Conservation (phyloP, 805 yeast genomes). For the Debaryomyces maramus region DNA sequence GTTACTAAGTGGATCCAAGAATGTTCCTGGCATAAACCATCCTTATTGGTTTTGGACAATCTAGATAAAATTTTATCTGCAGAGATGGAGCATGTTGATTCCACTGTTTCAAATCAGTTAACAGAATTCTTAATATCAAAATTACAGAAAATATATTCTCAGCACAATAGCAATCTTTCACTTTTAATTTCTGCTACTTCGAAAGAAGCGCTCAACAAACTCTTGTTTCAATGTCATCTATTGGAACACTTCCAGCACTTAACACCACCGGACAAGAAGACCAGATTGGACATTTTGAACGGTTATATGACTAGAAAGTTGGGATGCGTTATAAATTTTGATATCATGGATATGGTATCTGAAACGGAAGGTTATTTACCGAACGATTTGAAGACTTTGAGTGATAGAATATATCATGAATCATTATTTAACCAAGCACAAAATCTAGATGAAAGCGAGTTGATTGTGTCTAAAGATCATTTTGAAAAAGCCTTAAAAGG, state of each 20-base stretch:
- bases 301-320: slow-evolving; percentile 34
- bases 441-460: slow-evolving; percentile 11
- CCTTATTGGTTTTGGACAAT: slow-evolving; percentile 74
- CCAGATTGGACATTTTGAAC: slow-evolving; percentile 50
- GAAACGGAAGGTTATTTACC: slow-evolving; percentile 92
- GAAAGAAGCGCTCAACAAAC: slow-evolving; percentile 61
- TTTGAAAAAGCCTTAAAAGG: slow-evolving; percentile 62
- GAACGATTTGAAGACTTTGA: slow-evolving; percentile 68
- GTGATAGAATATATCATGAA: slow-evolving; percentile 69
- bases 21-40: slow-evolving; percentile 76
- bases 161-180: slow-evolving; percentile 49
- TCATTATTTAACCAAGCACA: slow-evolving; percentile 22
- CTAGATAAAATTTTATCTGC: slow-evolving; percentile 71
- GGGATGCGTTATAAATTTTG: slow-evolving; percentile 36
- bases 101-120: slow-evolving; percentile 60
- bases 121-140: slow-evolving; percentile 56
- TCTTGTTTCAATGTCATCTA: slow-evolving; percentile 66
- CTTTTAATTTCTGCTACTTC: slow-evolving; percentile 64
- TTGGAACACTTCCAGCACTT: slow-evolving; percentile 62
- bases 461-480: slow-evolving; percentile 27
- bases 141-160: slow-evolving; percentile 44
- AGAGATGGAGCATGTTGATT: slow-evolving; percentile 59
- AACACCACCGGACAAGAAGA: slow-evolving; percentile 66
- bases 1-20: slow-evolving; percentile 46
- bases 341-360: slow-evolving; percentile 46